These are phyloP conservation scores for Cryptococcus hybrid DNA, from an alignment of 1,284 basidiomycete species.

Conservation along the genomic window DNA sequence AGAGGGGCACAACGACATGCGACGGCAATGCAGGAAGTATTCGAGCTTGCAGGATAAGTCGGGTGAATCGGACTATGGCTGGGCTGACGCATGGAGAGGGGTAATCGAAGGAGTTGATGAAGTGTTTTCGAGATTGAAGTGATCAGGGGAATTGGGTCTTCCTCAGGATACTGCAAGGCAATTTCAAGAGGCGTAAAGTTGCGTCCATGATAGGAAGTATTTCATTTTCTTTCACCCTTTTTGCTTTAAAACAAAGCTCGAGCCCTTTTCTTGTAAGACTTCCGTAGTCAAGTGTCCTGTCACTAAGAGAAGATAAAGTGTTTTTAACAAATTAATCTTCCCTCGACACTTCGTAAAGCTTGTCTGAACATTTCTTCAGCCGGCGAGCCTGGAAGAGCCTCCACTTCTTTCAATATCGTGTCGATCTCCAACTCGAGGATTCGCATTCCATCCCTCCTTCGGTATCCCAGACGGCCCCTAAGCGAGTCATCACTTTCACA, in stretches of 20 bases:
- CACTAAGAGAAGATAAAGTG: neutral
- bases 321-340: neutral
- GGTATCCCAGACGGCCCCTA: conserved; percentile 1
- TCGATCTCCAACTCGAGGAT: conserved; percentile 2
- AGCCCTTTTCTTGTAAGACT: neutral
- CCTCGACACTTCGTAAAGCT: neutral
- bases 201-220: neutral
- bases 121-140: conserved; percentile 2
- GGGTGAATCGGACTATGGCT: conserved; percentile 9
- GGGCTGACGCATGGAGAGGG: conserved; percentile 3
- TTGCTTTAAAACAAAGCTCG: neutral
- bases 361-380: conserved; percentile 1
- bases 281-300: neutral
- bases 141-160: conserved; percentile 1
- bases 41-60: conserved; percentile 7
- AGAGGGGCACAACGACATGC: conserved; percentile 9
- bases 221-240: neutral
- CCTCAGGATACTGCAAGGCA: conserved; percentile 2
- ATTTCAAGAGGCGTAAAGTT: conserved; percentile 12
- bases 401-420: neutral
- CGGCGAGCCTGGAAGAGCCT: neutral
- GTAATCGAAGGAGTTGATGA: neutral
- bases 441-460: conserved; percentile 3
- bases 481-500: conserved; percentile 3
- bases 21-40: conserved; percentile 3